Conservation (phyloP, 495 filamentous ascomycete genomes). For the Penicillium verhagenii region DNA sequence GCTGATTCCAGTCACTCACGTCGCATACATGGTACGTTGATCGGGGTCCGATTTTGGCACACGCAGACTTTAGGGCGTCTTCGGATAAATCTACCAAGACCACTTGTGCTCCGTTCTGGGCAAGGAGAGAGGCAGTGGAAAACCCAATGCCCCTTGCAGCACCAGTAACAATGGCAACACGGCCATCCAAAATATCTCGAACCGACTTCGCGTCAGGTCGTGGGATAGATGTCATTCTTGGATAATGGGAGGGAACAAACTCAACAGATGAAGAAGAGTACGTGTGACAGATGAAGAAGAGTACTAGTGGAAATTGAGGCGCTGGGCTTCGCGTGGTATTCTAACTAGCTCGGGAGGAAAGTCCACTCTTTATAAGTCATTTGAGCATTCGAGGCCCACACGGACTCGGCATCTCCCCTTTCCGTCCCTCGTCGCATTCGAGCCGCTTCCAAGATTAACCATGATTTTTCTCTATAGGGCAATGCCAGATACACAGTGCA, state of each 20-base stretch:
- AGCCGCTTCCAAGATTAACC: not conserved
- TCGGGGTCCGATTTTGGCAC: constrained; percentile 9
- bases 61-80: constrained; percentile 18
- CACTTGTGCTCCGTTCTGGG: constrained; percentile 31
- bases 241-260: not conserved
- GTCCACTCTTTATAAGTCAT: not conserved
- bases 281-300: too few relatives aligned
- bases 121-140: constrained; percentile 26
- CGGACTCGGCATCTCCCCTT: constrained; percentile 4
- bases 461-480: not conserved
- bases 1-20: constrained; percentile 22
- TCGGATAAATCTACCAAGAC: constrained; percentile 38
- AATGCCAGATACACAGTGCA: not conserved
- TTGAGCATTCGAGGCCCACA: not conserved
- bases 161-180: constrained; percentile 35
- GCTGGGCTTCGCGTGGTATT: not conserved
- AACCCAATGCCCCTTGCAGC: constrained; percentile 37
- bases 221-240: constrained; percentile 14
- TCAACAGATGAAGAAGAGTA: not conserved
- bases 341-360: not conserved
- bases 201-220: constrained; percentile 10
- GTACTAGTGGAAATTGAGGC: too few relatives aligned
- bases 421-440: not conserved
- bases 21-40: constrained; percentile 20
- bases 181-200: not conserved